phyloP scores from a whole-genome alignment of 2,329 filamentous ascomycete species.

The Achaetomium macrosporum region DNA sequence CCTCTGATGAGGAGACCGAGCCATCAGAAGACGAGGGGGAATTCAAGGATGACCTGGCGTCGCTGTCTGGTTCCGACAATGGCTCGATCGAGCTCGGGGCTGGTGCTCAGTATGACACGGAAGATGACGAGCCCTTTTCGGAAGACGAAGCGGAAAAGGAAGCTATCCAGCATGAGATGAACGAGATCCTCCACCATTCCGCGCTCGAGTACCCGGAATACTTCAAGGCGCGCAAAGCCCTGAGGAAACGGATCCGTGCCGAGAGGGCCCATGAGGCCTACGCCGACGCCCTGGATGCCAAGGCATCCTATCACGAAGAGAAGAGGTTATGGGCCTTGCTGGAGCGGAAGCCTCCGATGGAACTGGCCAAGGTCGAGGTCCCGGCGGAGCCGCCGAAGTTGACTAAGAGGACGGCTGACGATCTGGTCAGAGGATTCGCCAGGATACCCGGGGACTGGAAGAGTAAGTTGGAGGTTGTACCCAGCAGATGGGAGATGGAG shows the following conservation, averaged over 20 bases:
- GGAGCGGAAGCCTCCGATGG: slow-evolving; percentile 34
- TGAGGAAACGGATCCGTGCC: slow-evolving; percentile 35
- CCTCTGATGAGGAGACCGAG: not conserved
- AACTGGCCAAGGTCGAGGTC: slow-evolving; percentile 26
- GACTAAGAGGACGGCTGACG: slow-evolving; percentile 16
- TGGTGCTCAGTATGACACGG: not conserved
- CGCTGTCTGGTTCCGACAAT: not conserved
- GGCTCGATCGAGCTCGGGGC: slow-evolving; percentile 10
- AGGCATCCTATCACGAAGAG: slow-evolving; percentile 38
- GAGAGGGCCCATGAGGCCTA: slow-evolving; percentile 40
- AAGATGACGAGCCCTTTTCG: not conserved
- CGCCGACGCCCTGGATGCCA: slow-evolving; percentile 39
- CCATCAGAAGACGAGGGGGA: slow-evolving; percentile 5
- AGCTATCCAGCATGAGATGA: slow-evolving; percentile 33
- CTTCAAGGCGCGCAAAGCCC: slow-evolving; percentile 29
- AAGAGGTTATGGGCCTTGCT: slow-evolving; percentile 41
- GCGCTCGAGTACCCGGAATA: slow-evolving; percentile 36
- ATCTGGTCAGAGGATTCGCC: slow-evolving; percentile 29
- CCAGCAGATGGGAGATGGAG: slow-evolving; percentile 40
- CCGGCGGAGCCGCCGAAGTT: slow-evolving; percentile 27
- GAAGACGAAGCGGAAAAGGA: slow-evolving; percentile 15
- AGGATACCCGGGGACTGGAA: slow-evolving; percentile 38
- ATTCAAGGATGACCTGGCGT: not conserved
- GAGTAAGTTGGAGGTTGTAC: slow-evolving; percentile 29
- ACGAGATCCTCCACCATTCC: slow-evolving; percentile 39